phyloP scores from a whole-genome alignment of 1,139 yeast genomes.

The Protomyces macrosporus region DNA sequence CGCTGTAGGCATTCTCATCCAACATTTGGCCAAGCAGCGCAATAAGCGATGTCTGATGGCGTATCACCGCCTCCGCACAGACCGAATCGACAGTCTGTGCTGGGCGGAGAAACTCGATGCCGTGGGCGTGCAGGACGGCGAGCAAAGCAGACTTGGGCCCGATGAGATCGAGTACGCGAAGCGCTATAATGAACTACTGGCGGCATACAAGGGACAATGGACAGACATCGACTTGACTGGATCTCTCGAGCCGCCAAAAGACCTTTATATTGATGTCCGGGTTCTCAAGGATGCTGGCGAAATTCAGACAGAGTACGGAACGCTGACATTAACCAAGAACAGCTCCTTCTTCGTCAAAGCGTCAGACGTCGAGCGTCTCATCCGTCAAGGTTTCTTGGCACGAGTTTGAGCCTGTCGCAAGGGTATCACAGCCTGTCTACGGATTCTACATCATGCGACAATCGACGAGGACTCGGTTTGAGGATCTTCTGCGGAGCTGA shows the following conservation, averaged over 20 bases:
- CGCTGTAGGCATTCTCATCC: constrained; percentile 69
- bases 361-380: constrained; percentile 85
- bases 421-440: neutral
- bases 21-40: constrained; percentile 74
- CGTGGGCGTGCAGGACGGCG: constrained; percentile 8
- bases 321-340: constrained; percentile 87
- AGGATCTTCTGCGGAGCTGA: neutral
- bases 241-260: constrained; percentile 79
- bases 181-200: constrained; percentile 63
- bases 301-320: constrained; percentile 95
- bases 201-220: constrained; percentile 71
- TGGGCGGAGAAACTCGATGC: constrained; percentile 46
- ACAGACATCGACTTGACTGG: constrained; percentile 87
- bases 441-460: neutral
- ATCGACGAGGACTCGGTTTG: neutral
- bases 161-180: constrained; percentile 75
- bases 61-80: constrained; percentile 67
- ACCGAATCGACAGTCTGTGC: constrained; percentile 58
- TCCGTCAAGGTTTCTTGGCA: constrained; percentile 80
- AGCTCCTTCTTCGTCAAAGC: constrained; percentile 92
- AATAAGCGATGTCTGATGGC: constrained; percentile 86
- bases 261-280: constrained; percentile 86
- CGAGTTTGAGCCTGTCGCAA: neutral
- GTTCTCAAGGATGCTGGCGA: constrained; percentile 94
- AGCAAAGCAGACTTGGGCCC: constrained; percentile 48